These are phyloP conservation scores for Aureobasidium namibiae DNA, from an alignment of 2,329 filamentous ascomycete species.

Conservation along the genomic window DNA sequence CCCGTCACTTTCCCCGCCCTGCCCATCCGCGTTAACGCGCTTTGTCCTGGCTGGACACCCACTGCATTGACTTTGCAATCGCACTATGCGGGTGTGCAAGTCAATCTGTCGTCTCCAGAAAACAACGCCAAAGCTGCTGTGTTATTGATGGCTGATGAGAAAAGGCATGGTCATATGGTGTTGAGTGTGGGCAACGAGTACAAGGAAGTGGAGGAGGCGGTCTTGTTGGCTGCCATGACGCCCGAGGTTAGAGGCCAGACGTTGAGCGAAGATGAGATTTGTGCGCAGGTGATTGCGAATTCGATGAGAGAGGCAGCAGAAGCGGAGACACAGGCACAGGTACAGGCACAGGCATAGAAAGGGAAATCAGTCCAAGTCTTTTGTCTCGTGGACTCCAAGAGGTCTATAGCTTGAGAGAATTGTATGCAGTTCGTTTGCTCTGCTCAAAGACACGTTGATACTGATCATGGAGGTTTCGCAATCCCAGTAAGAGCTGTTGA, in stretches of 20 bases:
- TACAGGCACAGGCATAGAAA: no score
- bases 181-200: slow-evolving; percentile 42
- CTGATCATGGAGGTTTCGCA: no score
- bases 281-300: not conserved
- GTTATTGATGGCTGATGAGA: slow-evolving; percentile 42
- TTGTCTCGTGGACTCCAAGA: no score
- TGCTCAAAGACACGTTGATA: no score
- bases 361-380: no score
- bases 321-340: not conserved
- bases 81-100: slow-evolving; percentile 32
- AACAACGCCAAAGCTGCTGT: slow-evolving; percentile 43
- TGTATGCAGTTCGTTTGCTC: no score
- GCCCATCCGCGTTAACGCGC: slow-evolving; percentile 48
- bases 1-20: slow-evolving; percentile 30
- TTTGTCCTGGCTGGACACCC: slow-evolving; percentile 49
- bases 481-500: no score
- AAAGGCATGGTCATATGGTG: slow-evolving; percentile 45
- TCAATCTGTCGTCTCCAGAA: slow-evolving; percentile 37
- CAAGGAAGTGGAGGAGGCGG: slow-evolving; percentile 43
- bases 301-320: not conserved
- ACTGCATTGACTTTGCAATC: slow-evolving; percentile 39
- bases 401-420: no score
- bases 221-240: slow-evolving; percentile 2
- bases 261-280: slow-evolving; percentile 6
- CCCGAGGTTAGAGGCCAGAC: not conserved